These are phyloP conservation scores for Lentinula guzmanii DNA, from an alignment of 768 basidiomycete genomes.

Conservation along the genomic window DNA sequence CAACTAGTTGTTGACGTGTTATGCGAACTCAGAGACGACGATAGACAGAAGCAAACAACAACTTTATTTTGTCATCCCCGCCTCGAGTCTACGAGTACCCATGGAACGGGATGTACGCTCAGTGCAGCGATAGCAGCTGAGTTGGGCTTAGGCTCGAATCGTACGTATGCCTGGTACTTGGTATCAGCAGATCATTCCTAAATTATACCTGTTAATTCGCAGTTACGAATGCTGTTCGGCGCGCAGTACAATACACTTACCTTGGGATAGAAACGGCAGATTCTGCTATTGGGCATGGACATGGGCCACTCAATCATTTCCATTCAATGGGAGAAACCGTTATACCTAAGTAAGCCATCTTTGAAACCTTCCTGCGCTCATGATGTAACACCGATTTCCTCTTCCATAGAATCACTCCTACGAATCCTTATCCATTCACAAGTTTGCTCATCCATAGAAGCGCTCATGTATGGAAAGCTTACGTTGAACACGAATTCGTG, in stretches of 20 bases:
- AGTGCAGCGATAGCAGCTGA: constrained; percentile 72
- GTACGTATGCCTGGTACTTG: constrained; percentile 22
- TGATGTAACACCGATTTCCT: background rate
- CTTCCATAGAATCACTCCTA: constrained; percentile 43
- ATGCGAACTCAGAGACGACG: constrained; percentile 19
- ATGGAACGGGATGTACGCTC: constrained; percentile 93
- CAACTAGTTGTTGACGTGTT: constrained; percentile 58
- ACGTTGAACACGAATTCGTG: constrained; percentile 84
- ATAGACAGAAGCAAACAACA: constrained; percentile 24
- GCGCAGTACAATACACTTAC: constrained; percentile 70
- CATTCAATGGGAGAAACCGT: constrained; percentile 45
- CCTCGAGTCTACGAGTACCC: constrained; percentile 67
- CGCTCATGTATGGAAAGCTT: constrained; percentile 56
- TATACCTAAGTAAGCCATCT: constrained; percentile 39
- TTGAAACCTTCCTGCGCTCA: background rate
- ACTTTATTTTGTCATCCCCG: constrained; percentile 52
- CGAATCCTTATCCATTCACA: constrained; percentile 66
- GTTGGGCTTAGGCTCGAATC: constrained; percentile 43
- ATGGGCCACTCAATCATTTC: constrained; percentile 85
- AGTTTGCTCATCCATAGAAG: constrained; percentile 56
- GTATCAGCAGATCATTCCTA: too few species aligned
- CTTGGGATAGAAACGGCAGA: constrained; percentile 65
- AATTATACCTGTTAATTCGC: background rate
- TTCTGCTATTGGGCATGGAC: constrained; percentile 59
- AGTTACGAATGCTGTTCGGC: constrained; percentile 54